These are phyloP conservation scores for Carex kokanica DNA, from an alignment of 176 grass and related monocot species.

Conservation along the genomic window DNA sequence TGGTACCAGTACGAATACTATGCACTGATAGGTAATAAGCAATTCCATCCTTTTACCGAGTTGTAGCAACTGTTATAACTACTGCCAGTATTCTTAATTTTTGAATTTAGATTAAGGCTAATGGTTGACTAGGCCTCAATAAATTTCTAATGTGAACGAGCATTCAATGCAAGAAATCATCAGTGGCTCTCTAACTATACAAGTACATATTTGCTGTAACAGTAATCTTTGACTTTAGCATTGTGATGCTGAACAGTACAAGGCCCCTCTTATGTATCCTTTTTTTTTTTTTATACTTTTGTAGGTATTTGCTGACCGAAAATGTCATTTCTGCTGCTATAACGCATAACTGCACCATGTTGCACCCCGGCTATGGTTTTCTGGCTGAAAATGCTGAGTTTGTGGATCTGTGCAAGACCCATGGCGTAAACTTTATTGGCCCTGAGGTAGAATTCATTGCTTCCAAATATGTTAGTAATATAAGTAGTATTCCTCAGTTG, in stretches of 20 bases:
- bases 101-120: background rate
- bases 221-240: background rate
- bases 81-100: background rate
- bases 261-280: background rate
- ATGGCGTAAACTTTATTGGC: conserved; percentile 49
- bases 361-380: conserved; percentile 55
- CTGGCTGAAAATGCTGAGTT: conserved; percentile 49
- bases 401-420: conserved; percentile 46
- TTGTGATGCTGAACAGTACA: background rate
- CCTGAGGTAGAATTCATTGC: conserved; percentile 35
- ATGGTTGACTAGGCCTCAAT: background rate
- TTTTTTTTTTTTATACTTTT: conserved; percentile 15
- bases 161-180: background rate
- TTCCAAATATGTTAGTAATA: background rate
- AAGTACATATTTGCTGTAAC: background rate
- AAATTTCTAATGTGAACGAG: background rate
- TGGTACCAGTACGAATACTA: background rate
- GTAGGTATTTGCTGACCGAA: conserved; percentile 40
- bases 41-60: background rate
- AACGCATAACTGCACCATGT: conserved; percentile 45
- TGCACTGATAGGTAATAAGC: background rate
- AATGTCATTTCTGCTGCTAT: conserved; percentile 48
- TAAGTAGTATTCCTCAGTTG: background rate
- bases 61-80: background rate
- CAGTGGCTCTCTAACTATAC: background rate